Conservation (phyloP, 345 rosid species). For the Atalantia buxifolia region DNA sequence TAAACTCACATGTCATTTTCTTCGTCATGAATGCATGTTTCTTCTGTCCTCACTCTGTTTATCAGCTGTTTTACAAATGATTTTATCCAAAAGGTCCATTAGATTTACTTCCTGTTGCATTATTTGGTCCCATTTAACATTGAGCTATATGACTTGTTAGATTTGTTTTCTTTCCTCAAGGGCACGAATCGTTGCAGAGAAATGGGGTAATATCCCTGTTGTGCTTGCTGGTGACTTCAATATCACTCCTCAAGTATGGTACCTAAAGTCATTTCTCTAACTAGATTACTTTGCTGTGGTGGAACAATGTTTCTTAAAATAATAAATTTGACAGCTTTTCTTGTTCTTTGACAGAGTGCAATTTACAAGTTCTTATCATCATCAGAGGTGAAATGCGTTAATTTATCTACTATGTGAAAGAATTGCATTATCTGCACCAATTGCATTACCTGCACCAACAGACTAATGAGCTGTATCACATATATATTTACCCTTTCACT, state of each 20-base stretch:
- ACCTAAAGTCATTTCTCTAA: neutral
- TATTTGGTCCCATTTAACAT: conserved; percentile 4
- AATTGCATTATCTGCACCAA: neutral
- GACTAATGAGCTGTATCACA: neutral
- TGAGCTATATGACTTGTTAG: conserved; percentile 28
- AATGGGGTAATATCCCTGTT: conserved; percentile 69
- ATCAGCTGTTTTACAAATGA: neutral
- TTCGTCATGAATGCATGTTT: neutral
- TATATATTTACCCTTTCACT: neutral
- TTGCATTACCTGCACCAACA: neutral
- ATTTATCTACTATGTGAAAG: neutral
- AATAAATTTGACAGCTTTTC: neutral
- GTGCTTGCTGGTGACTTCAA: conserved; percentile 62
- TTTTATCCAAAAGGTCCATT: neutral
- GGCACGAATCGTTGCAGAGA: conserved; percentile 58
- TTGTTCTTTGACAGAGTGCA: conserved; percentile 57
- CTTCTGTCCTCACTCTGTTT: neutral
- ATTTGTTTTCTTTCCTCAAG: conserved; percentile 41
- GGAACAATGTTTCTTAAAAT: neutral
- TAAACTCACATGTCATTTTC: neutral
- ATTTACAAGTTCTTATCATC: conserved; percentile 70
- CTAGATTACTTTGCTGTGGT: neutral
- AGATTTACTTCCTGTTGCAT: conserved; percentile 1
- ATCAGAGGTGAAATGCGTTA: conserved; percentile 48
- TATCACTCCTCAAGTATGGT: conserved; percentile 61